Conservation (phyloP, 2,329 filamentous ascomycete genomes). For the Sporothrix phasma region DNA sequence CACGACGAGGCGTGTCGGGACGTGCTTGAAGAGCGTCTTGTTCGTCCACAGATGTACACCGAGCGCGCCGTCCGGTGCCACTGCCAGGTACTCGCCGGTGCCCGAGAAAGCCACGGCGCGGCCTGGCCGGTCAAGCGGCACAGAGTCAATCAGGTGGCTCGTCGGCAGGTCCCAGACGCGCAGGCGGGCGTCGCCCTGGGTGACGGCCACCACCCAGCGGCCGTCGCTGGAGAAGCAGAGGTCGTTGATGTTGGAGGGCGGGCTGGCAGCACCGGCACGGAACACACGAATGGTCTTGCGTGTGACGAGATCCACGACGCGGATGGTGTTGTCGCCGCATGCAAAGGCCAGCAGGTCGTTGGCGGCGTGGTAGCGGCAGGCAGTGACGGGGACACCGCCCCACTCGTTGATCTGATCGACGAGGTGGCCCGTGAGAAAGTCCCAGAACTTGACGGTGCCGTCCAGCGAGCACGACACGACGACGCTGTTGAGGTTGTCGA, state of each 20-base stretch:
- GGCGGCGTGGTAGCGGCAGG: constrained; percentile 67
- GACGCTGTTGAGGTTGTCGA: constrained; percentile 81
- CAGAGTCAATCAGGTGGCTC: constrained; percentile 87
- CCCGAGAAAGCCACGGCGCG: constrained; percentile 78
- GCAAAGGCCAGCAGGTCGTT: constrained; percentile 82
- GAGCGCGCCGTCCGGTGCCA: constrained; percentile 68
- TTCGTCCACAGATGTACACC: constrained; percentile 97
- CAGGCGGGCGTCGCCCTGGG: constrained; percentile 68
- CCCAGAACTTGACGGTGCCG: constrained; percentile 96
- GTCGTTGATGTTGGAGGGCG: constrained; percentile 51
- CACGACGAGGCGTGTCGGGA: constrained; percentile 75
- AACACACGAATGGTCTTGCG: constrained; percentile 87
- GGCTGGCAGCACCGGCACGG: constrained; percentile 52
- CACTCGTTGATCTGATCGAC: constrained; percentile 70
- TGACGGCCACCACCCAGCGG: constrained; percentile 84
- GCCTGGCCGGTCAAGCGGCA: constrained; percentile 68
- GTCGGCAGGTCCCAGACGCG: constrained; percentile 94
- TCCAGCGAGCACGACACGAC: constrained; percentile 82
- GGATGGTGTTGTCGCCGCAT: constrained; percentile 80
- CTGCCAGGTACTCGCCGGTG: constrained; percentile 90
- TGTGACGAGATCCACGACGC: constrained; percentile 83
- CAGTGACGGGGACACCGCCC: constrained; percentile 59
- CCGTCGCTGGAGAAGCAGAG: constrained; percentile 88
- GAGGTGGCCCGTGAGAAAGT: constrained; percentile 74
- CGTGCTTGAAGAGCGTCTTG: constrained; percentile 77